Evolutionary conservation across 1,284 basidiomycete species (phyloP), one percentile per base, ranked within the genome.

Genomic region (Cronartium quercuum): DNA sequence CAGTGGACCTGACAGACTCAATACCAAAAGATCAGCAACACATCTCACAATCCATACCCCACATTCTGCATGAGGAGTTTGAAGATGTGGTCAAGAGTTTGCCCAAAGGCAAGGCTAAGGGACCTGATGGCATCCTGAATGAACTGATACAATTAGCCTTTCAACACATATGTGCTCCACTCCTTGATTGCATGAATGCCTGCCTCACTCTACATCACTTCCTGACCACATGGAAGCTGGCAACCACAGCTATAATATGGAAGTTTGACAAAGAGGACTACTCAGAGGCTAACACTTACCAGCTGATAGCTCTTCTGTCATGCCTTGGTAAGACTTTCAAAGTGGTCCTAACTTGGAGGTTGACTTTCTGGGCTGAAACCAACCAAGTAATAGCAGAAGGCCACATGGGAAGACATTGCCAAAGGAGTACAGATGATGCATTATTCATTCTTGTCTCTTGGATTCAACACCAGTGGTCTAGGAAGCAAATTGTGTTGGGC

Each of bases 181-280:
- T n/a, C n/a, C n/a, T n/a, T n/a, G n/a, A n/a, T n/a, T n/a, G n/a
- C n/a, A n/a, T 66, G 9, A 66, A 40, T 40, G n/a, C 29, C 10
- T 66, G 35, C 38, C 21, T 66, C 37, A 42, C 6, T 9, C n/a
- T 42, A 40, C 12, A 13, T 13, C 21, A 13, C 44, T 67, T 55
- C 24, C 41, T 34, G 7, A 13, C 9, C 6, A 18, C 18, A 5
- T 67, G 41, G 44, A 47, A 55, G n/a, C 6, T 34, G 15, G 44
- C 66, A 51, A 67, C 21, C 41, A 67, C 66, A 7, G 6, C 18
- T 6, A 67, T 67, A 6, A 67, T 67, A 15, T 5, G 24, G 44
- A 67, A 67, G 37, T 7, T 18, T 7, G 42, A 34, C 4, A 51
- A 55, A 34, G 24, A 13, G 3, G 29, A 67, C 66, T 67, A 67